A percentile compares a stretch with the other conserved stretches of the same genome.
Evolutionary conservation across 1,284 basidiomycete genomes (phyloP).

Genomic region (Neolentinus lepideus): DNA sequence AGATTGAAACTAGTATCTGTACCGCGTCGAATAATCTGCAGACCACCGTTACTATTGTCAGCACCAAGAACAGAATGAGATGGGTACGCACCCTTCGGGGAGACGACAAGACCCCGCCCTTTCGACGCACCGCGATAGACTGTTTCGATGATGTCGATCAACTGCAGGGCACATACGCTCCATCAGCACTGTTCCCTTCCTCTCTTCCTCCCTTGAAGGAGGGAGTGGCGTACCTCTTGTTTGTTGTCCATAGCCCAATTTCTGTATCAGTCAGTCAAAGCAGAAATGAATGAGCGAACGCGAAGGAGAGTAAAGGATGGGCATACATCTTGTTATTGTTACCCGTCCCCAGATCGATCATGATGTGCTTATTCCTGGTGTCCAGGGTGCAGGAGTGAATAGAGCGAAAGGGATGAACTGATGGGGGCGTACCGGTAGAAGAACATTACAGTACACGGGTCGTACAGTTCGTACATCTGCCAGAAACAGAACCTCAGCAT

Average conservation of each 20-base stretch:
- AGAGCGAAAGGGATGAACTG: constrained; percentile 70
- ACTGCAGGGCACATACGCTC: constrained; percentile 32
- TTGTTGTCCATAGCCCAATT: constrained; percentile 98
- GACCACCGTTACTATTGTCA: constrained; percentile 6
- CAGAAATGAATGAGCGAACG: constrained; percentile 3
- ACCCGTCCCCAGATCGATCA: constrained; percentile 99
- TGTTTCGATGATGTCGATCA: constrained; percentile 98
- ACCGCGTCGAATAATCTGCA: constrained; percentile 78
- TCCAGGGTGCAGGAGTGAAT: constrained; percentile 16
- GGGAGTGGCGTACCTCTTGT: constrained; percentile 63
- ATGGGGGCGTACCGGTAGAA: constrained; percentile 74
- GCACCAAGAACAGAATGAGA: neutral
- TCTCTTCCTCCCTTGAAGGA: too few relatives aligned
- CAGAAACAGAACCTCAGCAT: neutral
- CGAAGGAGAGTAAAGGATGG: neutral
- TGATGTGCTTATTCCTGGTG: constrained; percentile 99
- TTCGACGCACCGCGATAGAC: constrained; percentile 98
- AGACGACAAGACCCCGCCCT: constrained; percentile 96
- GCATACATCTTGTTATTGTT: constrained; percentile 99
- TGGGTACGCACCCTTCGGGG: constrained; percentile 74
- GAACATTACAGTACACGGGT: constrained; percentile 96
- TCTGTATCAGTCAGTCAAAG: constrained; percentile 31
- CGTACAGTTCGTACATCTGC: constrained; percentile 93
- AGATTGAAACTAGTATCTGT: constrained; percentile 60
- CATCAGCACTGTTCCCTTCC: neutral